Evolutionary conservation across 805 yeast genomes (phyloP).

Genomic region (Candida sonorensis): DNA sequence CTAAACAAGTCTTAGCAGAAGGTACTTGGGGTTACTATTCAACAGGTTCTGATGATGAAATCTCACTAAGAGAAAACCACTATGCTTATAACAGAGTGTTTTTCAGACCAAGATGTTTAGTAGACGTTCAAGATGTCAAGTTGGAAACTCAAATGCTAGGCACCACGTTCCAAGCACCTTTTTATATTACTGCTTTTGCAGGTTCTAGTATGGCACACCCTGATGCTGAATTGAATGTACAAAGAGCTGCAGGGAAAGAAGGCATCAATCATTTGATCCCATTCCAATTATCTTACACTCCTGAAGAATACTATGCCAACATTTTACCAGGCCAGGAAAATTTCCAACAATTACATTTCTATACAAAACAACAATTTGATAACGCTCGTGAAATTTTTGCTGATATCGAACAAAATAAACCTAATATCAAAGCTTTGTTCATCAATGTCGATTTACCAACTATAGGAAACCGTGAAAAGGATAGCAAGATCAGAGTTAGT

Average conservation of each 20-base stretch:
- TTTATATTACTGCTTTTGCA: slow-evolving; percentile 87
- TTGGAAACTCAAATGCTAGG: slow-evolving; percentile 67
- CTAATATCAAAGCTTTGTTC: slow-evolving; percentile 66
- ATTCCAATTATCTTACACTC: slow-evolving; percentile 74
- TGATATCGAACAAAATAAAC: slow-evolving; percentile 25
- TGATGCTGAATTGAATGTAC: slow-evolving; percentile 77
- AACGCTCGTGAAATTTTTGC: slow-evolving; percentile 30
- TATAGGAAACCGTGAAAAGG: slow-evolving; percentile 82
- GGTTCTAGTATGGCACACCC: slow-evolving; percentile 82
- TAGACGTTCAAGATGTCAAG: slow-evolving; percentile 64
- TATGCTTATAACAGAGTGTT: slow-evolving; percentile 78
- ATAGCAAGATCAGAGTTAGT: slow-evolving; percentile 59
- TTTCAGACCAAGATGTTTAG: slow-evolving; percentile 75
- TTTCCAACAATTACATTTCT: slow-evolving; percentile 81
- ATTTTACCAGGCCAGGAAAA: slow-evolving; percentile 57
- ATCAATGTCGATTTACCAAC: slow-evolving; percentile 87
- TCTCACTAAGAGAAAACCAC: slow-evolving; percentile 82
- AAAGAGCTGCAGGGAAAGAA: slow-evolving; percentile 64
- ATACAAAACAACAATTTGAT: slow-evolving; percentile 54
- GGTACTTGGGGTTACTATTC: slow-evolving; percentile 88
- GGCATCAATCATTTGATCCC: slow-evolving; percentile 81
- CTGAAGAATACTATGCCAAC: slow-evolving; percentile 68
- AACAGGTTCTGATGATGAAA: slow-evolving; percentile 88
- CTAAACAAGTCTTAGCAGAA: slow-evolving; percentile 63
- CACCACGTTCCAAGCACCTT: slow-evolving; percentile 56